Evolutionary conservation across 1,284 basidiomycete genomes (phyloP), one percentile per base, ranked within the genome.

Genomic region (Pseudozyma sp.): DNA sequence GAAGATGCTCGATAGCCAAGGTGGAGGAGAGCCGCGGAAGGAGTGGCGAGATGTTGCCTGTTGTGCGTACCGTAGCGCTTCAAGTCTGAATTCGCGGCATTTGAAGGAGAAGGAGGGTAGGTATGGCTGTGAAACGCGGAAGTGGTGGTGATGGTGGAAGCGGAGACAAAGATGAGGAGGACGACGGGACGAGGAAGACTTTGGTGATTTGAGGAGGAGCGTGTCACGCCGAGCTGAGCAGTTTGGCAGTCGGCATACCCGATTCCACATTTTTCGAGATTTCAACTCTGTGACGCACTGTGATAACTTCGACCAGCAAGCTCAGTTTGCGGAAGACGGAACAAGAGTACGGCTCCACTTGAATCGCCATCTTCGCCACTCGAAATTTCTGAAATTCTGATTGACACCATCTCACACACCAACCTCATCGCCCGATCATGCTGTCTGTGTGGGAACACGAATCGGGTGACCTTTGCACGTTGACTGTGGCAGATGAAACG

Each of bases 1-100:
- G 29, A 24, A 24, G 52, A 13, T 11, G 54, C 1, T n/a, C n/a
- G 13, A 39, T 30, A 5, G 3, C 16, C 16, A 9, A 60, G 45
- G 67, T 55, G 54, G 61, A 69, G 60, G 68, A 61, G 16, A 43
- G 24, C 37, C 33, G 31, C n/a, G 46, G 31, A 35, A 29, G 31
- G 14, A 17, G 19, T 11, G 45, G 29, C 37, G 19, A 31, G 39
- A 43, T 48, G 54, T 44, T 33, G 13, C 44, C 50, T 50, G 29
- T 24, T 14, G 19, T 14, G 57, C 51, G 54, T 50, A 51, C 46
- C 39, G 9, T 16, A 1, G 47, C 42, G 53, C 52, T 53, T 56
- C 51, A 63, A 1, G 8, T 6, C 44, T 29, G 10, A 14, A 17
- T 11, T 4, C 13, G 49, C 33, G 48, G 53, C 53, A 57, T 53